phyloP scores from a whole-genome alignment of 1,284 basidiomycete genomes.

The Rhizoctonia solani region DNA sequence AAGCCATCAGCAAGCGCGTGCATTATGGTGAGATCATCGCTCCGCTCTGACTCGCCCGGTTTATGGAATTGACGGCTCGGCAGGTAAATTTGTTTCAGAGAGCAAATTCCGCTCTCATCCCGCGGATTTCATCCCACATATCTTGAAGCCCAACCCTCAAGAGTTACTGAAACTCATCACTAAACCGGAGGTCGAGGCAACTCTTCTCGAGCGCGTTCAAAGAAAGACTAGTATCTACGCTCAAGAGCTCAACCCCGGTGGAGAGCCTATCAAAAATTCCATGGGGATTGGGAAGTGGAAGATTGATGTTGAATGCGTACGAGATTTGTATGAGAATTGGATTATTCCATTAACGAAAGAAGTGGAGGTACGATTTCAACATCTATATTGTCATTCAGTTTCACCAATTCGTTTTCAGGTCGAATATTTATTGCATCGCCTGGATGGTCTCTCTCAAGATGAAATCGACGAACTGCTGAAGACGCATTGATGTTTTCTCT shows the following conservation, averaged over 20 bases:
- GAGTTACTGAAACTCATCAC: conserved; percentile 88
- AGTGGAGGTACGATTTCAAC: conserved; percentile 76
- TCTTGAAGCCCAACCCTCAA: conserved; percentile 72
- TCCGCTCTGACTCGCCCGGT: background rate
- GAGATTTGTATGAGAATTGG: conserved; percentile 89
- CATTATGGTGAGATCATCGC: conserved; percentile 79
- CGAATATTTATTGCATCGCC: conserved; percentile 83
- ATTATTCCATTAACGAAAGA: conserved; percentile 98
- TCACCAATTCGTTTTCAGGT: conserved; percentile 58
- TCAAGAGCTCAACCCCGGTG: conserved; percentile 81
- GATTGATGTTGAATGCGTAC: conserved; percentile 92
- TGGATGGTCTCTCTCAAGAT: conserved; percentile 78
- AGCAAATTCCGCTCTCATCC: conserved; percentile 90
- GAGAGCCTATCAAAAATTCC: conserved; percentile 50
- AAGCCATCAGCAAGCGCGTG: conserved; percentile 92
- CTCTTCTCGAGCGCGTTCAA: conserved; percentile 80
- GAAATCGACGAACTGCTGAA: conserved; percentile 72
- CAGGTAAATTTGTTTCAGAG: conserved; percentile 98
- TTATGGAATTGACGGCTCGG: background rate
- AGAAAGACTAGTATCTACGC: conserved; percentile 95
- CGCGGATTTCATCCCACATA: conserved; percentile 88
- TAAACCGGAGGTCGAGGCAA: conserved; percentile 92
- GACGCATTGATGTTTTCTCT: conserved; percentile 9
- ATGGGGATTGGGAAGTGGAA: conserved; percentile 52
- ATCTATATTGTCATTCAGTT: background rate